phyloP scores from a whole-genome alignment of 768 basidiomycete genomes.

The Phylloporus arenicola region DNA sequence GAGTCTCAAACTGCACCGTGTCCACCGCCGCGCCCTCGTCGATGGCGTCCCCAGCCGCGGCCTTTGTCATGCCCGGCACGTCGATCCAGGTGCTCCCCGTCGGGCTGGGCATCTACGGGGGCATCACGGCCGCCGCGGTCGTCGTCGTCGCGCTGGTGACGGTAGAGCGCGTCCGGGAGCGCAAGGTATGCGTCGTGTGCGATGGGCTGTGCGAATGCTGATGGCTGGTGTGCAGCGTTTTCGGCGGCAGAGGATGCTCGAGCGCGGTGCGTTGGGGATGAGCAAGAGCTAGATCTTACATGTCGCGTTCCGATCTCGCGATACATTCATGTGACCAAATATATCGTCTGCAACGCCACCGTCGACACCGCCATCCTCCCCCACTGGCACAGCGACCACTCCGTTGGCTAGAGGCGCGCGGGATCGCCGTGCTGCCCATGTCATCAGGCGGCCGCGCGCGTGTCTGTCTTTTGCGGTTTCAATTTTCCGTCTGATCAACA shows the following conservation, averaged over 20 bases:
- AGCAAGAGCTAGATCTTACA: constrained; percentile 20
- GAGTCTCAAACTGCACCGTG: constrained; percentile 50
- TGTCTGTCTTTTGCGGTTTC: too few relatives aligned
- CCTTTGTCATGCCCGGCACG: constrained; percentile 68
- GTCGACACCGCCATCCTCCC: constrained; percentile 62
- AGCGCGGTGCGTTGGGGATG: constrained; percentile 54
- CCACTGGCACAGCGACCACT: constrained; percentile 82
- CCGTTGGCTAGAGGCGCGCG: constrained; percentile 64
- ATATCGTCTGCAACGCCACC: constrained; percentile 66
- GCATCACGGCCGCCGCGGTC: constrained; percentile 78
- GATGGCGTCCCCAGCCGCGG: constrained; percentile 27
- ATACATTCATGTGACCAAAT: too few relatives aligned
- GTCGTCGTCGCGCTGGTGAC: constrained; percentile 81
- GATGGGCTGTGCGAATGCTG: not conserved
- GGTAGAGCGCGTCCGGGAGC: constrained; percentile 81
- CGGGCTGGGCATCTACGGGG: constrained; percentile 79
- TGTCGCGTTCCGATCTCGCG: too few relatives aligned
- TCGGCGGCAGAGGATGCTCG: constrained; percentile 67
- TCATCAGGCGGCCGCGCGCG: too few relatives aligned
- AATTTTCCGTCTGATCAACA: too few relatives aligned
- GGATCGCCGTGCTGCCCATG: constrained; percentile 61
- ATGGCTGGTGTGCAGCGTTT: constrained; percentile 48
- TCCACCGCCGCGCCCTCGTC: constrained; percentile 25
- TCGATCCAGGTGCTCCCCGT: constrained; percentile 71
- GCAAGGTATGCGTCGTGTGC: constrained; percentile 50